Conservation (phyloP, 2,329 filamentous ascomycete genomes). For the Venturia aucupariae region DNA sequence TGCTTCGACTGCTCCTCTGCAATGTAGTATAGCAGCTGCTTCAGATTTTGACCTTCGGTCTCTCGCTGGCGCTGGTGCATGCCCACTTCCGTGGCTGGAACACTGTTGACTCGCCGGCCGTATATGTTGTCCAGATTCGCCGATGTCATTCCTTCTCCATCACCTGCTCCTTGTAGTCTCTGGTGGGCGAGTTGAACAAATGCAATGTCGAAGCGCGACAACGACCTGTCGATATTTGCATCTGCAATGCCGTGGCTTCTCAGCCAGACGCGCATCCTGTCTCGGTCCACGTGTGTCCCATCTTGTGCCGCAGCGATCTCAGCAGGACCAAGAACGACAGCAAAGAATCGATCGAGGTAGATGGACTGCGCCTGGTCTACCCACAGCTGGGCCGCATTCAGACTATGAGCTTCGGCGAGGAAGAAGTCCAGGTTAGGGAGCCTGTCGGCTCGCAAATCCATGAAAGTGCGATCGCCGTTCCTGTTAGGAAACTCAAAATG, state of each 20-base stretch:
- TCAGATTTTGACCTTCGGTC: slow-evolving; percentile 62
- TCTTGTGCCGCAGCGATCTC: not conserved
- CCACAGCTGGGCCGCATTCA: not conserved
- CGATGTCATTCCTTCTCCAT: not conserved
- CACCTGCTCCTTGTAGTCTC: not conserved
- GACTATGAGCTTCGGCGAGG: not conserved
- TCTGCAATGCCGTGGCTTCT: not conserved
- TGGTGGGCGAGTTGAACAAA: not conserved
- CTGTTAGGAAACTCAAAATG: not conserved
- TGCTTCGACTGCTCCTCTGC: slow-evolving; percentile 85
- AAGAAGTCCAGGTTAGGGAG: not conserved
- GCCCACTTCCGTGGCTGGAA: slow-evolving; percentile 12
- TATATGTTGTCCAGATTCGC: not conserved
- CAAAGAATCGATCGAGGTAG: slow-evolving; percentile 6
- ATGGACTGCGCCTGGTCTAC: not conserved
- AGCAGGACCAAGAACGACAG: not conserved
- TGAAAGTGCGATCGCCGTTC: slow-evolving; percentile 3
- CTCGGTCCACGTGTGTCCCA: not conserved
- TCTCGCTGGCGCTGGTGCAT: slow-evolving; percentile 1
- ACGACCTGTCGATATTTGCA: not conserved
- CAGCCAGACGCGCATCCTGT: not conserved
- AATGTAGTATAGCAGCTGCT: slow-evolving; percentile 80
- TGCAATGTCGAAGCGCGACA: not conserved
- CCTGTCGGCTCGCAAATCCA: slow-evolving; percentile 2
- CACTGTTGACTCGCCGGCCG: not conserved